Conservation (phyloP, 768 basidiomycete species). For the Rossbeevera mucosa region DNA sequence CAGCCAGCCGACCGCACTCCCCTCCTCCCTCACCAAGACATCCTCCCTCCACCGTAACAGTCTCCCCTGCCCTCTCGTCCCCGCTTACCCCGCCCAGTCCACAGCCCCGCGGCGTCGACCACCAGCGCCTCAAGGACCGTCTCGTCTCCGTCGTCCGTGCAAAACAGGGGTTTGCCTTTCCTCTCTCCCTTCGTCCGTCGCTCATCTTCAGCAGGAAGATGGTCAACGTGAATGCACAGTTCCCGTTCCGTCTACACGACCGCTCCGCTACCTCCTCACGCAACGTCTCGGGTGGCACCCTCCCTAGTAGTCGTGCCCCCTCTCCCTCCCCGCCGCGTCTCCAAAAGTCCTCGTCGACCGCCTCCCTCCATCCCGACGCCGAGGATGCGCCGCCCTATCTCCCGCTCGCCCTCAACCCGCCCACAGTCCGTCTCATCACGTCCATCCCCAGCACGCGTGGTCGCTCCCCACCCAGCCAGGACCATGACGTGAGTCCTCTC, state of each 20-base stretch:
- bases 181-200: not conserved
- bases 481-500: constrained; percentile 14
- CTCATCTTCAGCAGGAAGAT: constrained; percentile 47
- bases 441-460: constrained; percentile 18
- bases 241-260: constrained; percentile 57
- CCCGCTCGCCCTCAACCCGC: not conserved
- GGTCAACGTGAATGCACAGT: constrained; percentile 60
- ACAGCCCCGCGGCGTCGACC: constrained; percentile 38
- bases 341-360: constrained; percentile 20
- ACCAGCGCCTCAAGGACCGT: constrained; percentile 47
- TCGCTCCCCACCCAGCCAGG: constrained; percentile 1
- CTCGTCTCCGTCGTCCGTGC: constrained; percentile 53
- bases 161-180: constrained; percentile 49
- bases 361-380: constrained; percentile 19
- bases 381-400: constrained; percentile 15
- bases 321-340: constrained; percentile 21
- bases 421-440: constrained; percentile 23
- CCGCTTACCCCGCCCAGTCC: constrained; percentile 14
- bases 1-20: constrained; percentile 24
- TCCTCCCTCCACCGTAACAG: constrained; percentile 19
- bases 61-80: not conserved
- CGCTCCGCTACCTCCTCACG: constrained; percentile 29
- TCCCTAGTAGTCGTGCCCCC: constrained; percentile 13
- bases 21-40: constrained; percentile 25
- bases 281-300: constrained; percentile 33